A percentile compares a stretch with the other conserved stretches of the same genome.
Evolutionary conservation across 345 rosid species (phyloP).

Genomic region (Hibiscus mutabilis): DNA sequence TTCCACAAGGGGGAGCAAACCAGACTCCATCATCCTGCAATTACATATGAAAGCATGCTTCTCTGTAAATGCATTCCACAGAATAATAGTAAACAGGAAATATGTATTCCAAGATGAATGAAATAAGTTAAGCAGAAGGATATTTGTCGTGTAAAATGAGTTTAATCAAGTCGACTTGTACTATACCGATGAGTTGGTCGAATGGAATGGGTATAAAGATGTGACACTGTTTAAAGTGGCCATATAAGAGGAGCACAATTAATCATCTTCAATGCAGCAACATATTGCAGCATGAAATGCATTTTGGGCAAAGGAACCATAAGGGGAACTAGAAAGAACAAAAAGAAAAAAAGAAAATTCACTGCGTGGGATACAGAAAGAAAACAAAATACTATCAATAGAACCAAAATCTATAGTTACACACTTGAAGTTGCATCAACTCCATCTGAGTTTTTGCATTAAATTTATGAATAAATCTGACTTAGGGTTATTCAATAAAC

Average conservation of each 20-base stretch:
- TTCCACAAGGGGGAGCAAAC: conserved; percentile 61
- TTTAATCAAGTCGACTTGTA: neutral
- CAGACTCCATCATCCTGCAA: conserved; percentile 96
- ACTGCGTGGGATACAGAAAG: neutral
- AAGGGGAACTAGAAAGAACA: neutral
- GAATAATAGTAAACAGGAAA: neutral
- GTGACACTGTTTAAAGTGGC: neutral
- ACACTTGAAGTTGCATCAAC: neutral
- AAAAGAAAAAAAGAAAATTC: neutral
- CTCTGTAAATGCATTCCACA: neutral
- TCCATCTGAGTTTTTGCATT: no score
- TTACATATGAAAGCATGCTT: neutral
- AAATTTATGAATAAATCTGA: no score
- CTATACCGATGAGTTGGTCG: neutral
- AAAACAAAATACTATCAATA: neutral
- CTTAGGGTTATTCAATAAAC: no score
- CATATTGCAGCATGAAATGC: neutral
- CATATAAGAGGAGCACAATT: neutral
- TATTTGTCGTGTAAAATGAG: neutral
- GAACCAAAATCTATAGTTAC: neutral
- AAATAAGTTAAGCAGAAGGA: neutral
- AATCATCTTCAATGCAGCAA: neutral
- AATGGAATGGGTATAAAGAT: neutral
- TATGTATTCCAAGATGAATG: neutral
- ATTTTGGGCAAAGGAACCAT: neutral